These are phyloP conservation scores for Penicillium sp. DNA, from an alignment of 2,329 filamentous ascomycete species.

Conservation along the genomic window DNA sequence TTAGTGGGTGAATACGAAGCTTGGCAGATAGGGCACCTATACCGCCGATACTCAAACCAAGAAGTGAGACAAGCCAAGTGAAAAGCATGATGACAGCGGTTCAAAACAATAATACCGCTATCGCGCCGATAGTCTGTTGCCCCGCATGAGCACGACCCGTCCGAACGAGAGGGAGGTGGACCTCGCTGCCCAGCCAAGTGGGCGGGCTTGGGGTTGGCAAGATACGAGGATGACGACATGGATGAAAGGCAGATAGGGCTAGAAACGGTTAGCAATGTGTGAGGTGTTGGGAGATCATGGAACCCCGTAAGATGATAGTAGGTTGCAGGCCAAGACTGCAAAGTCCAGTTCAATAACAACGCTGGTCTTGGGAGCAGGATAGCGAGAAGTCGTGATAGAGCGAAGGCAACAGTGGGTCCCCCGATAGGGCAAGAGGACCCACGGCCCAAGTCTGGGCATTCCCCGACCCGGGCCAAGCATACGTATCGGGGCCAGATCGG, in stretches of 20 bases:
- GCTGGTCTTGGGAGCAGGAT: background rate
- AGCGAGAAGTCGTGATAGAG: slow-evolving; percentile 1
- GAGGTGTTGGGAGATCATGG: too few species aligned
- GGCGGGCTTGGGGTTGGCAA: slow-evolving; percentile 18
- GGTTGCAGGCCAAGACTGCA: background rate
- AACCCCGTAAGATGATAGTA: too few species aligned
- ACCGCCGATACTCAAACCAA: slow-evolving; percentile 29
- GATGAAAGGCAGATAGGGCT: slow-evolving; percentile 30
- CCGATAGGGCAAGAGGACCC: slow-evolving; percentile 6
- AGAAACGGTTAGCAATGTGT: slow-evolving; percentile 12
- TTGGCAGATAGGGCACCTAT: slow-evolving; percentile 31
- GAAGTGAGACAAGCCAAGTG: slow-evolving; percentile 28
- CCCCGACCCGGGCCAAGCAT: slow-evolving; percentile 18
- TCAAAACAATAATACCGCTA: slow-evolving; percentile 24
- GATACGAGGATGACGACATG: slow-evolving; percentile 21
- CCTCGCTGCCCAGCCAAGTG: slow-evolving; percentile 12
- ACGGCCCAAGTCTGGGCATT: slow-evolving; percentile 15
- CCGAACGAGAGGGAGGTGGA: background rate
- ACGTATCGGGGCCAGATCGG: background rate
- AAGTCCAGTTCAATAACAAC: background rate
- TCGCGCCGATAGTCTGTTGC: slow-evolving; percentile 1
- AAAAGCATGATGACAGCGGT: slow-evolving; percentile 29
- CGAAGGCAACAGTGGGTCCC: background rate
- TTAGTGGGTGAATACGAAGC: slow-evolving; percentile 21
- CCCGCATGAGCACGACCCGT: slow-evolving; percentile 1